Evolutionary conservation across 2,329 filamentous ascomycete species (phyloP).

Genomic region (Conoideocrella luteorostrata): DNA sequence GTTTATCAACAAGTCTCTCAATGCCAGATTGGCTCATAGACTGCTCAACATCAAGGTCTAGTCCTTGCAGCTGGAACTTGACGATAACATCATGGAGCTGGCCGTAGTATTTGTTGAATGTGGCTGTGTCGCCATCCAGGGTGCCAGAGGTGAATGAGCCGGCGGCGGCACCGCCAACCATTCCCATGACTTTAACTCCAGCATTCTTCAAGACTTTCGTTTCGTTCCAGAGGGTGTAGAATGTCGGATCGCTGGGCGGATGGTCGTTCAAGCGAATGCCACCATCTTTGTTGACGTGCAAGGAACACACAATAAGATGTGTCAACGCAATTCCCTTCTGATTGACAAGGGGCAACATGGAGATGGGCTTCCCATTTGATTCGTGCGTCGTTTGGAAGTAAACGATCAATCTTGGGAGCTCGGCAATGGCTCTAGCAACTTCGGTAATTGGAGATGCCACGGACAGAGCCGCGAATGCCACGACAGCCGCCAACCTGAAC

Average conservation of each 20-base stretch:
- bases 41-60: conserved; percentile 76
- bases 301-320: conserved; percentile 75
- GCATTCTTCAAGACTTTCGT: conserved; percentile 60
- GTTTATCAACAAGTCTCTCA: conserved; percentile 57
- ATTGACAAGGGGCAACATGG: conserved; percentile 39
- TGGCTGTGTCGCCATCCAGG: conserved; percentile 47
- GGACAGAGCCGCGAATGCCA: background rate
- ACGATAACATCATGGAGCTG: conserved; percentile 60
- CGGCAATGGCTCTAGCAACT: background rate
- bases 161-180: conserved; percentile 75
- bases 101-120: conserved; percentile 65
- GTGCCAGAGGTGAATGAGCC: conserved; percentile 51
- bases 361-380: conserved; percentile 33
- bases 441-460: background rate
- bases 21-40: conserved; percentile 59
- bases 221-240: conserved; percentile 70
- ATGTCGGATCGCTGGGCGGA: conserved; percentile 55
- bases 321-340: conserved; percentile 46
- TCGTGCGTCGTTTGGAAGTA: conserved; percentile 44
- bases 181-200: conserved; percentile 72
- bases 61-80: conserved; percentile 53
- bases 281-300: conserved; percentile 66
- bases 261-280: conserved; percentile 73
- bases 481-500: background rate
- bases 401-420: conserved; percentile 34